Percentiles rank a stretch among this genome's conserved stretches.
These are phyloP conservation scores for Epichloe uncinata DNA, from an alignment of 2,329 filamentous ascomycete species.

Conservation along the genomic window DNA sequence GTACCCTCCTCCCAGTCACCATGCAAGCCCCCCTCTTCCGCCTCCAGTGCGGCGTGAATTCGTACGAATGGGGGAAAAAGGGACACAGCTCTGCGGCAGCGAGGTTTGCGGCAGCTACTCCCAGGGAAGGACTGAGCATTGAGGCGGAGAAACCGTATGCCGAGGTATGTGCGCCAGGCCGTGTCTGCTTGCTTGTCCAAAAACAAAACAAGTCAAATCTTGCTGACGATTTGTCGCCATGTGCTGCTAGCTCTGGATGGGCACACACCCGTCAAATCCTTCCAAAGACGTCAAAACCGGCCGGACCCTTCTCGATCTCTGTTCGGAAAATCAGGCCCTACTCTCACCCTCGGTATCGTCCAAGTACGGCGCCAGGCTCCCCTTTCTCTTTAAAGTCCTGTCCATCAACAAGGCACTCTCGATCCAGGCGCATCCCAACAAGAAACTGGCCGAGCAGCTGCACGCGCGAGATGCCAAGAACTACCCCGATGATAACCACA, in stretches of 20 bases:
- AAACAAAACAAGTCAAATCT: background rate
- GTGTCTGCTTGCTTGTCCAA: background rate
- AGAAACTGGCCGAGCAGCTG: slow-evolving; percentile 75
- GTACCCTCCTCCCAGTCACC: background rate
- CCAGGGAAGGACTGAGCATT: slow-evolving; percentile 59
- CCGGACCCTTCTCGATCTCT: slow-evolving; percentile 73
- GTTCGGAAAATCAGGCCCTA: slow-evolving; percentile 74
- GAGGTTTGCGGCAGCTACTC: slow-evolving; percentile 79
- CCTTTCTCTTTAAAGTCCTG: slow-evolving; percentile 95
- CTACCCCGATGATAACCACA: slow-evolving; percentile 99
- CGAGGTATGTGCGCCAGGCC: slow-evolving; percentile 44
- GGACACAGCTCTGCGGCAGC: slow-evolving; percentile 80
- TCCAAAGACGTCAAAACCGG: slow-evolving; percentile 80
- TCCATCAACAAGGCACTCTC: slow-evolving; percentile 92
- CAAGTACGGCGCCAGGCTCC: slow-evolving; percentile 69
- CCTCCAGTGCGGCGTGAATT: slow-evolving; percentile 87
- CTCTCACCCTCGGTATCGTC: slow-evolving; percentile 60
- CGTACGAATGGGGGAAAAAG: slow-evolving; percentile 93
- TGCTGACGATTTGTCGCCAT: background rate
- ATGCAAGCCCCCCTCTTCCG: slow-evolving; percentile 79
- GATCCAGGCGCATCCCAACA: slow-evolving; percentile 94
- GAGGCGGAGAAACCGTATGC: slow-evolving; percentile 86
- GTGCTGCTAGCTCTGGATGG: slow-evolving; percentile 78
- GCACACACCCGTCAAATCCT: slow-evolving; percentile 89
- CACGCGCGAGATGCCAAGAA: slow-evolving; percentile 81